These are phyloP conservation scores for Marasmius sp. DNA, from an alignment of 1,284 basidiomycete genomes.

Conservation along the genomic window DNA sequence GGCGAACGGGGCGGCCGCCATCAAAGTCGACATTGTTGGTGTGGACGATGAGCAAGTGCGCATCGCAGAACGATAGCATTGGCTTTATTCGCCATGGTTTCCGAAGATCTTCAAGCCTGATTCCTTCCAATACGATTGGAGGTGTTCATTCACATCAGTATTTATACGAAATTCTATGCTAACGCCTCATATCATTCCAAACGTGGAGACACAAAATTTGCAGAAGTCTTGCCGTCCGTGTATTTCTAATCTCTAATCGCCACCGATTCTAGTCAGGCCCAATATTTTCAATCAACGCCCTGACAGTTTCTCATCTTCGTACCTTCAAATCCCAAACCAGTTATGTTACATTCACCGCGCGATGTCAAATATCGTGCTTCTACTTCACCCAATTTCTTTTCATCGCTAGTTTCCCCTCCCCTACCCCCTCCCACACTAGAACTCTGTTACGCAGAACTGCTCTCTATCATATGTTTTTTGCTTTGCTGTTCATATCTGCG, in stretches of 20 bases:
- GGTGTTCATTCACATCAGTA: no score
- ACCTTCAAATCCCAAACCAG: neutral
- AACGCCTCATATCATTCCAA: neutral
- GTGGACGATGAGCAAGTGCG: neutral
- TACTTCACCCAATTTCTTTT: no score
- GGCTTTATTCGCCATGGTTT: neutral
- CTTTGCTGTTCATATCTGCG: conserved; percentile 4
- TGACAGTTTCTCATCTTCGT: no score
- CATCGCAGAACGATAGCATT: conserved; percentile 2
- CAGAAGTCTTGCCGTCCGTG: neutral
- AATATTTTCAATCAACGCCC: neutral
- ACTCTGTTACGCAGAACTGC: neutral
- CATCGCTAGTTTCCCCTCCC: neutral
- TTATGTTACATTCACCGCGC: neutral
- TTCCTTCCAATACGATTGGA: neutral
- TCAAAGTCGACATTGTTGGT: neutral
- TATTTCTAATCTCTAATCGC: neutral
- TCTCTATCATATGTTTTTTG: neutral
- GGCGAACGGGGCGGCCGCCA: neutral
- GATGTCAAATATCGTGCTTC: neutral
- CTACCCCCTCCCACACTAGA: neutral
- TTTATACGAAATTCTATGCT: neutral
- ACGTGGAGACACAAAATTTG: neutral
- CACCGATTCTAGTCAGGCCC: neutral
- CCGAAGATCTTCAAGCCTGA: no score